Base-by-base conservation (phyloP, 2,329 filamentous ascomycete genomes). In the Chaetothyriales sp. region DNA sequence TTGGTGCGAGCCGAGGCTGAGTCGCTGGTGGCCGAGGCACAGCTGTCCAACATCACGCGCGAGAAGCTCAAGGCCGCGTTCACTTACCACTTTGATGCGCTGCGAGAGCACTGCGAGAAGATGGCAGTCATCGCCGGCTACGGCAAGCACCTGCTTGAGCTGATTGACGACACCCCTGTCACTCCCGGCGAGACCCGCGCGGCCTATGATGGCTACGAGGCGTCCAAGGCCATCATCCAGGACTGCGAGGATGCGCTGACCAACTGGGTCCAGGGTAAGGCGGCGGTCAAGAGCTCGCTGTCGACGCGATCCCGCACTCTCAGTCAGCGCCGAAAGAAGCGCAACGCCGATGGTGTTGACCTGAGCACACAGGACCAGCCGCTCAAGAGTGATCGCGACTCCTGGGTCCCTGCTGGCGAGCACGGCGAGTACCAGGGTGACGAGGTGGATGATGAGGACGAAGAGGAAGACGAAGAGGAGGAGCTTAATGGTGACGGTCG, bases 21-120 rank as follows among this genome's bases (percentile, higher is more conserved):
- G 70, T 96, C 92, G n/a, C 81, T 98, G 12, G 92, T 98, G 51
- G 92, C 92, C 56, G 92, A 98, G 70, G 92, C 92, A 6, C 92
- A 98, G 73, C 78, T 98, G 49, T 95, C 90, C 66, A 98, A 98
- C 77, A 98, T 98, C 65, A 98, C 93, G 22, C 90, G 92, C 63
- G 90, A 98, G 73, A 98, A 98, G 78, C 82, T 98, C 66, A 98
- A 98, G 80, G 85, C 90, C 49, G 92, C 92, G 43, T 98, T 95
- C 73, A 85, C 83, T 49, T 98, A 96, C 73, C 92, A 98, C 66
- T 98, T 98, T 62, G 90, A 98, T 65, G 92, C 92, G 44, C 80
- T 98, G 58, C 86, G 87, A 55, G 92, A 98, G 74, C 92, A 96
- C 72, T 92, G 85, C 68, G 92, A 98, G 72, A 98, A 98, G 76